Percentiles rank a stretch among this genome's conserved stretches.
phyloP scores from a whole-genome alignment of 208 protist genomes.

The Trypanosoma theileri region DNA sequence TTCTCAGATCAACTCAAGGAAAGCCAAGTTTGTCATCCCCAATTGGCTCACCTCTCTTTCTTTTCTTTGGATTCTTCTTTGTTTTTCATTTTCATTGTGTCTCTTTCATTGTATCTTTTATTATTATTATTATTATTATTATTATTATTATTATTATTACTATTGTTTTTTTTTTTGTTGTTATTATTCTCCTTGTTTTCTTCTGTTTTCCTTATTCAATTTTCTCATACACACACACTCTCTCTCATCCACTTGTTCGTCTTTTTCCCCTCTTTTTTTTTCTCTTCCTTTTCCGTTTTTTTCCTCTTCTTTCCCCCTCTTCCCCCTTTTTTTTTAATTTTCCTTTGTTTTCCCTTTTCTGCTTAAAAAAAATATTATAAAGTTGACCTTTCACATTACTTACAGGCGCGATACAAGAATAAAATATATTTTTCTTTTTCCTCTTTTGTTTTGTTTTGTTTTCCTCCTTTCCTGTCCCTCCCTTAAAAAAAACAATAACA shows the following conservation, averaged over 20 bases:
- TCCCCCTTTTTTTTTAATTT: background rate
- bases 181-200: slow-evolving; percentile 12
- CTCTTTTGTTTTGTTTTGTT: slow-evolving; percentile 4
- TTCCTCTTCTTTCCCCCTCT: background rate
- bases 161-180: slow-evolving; percentile 4
- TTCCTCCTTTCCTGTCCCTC: background rate
- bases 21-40: background rate
- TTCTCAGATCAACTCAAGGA: no score
- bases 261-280: slow-evolving; percentile 2
- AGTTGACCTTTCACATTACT: background rate
- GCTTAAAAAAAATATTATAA: background rate
- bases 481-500: no score
- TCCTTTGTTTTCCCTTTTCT: background rate
- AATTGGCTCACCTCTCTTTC: background rate
- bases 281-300: slow-evolving; percentile 2
- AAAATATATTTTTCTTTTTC: background rate
- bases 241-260: no score
- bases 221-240: no score
- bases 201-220: background rate
- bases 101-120: slow-evolving; percentile 7
- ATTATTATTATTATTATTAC: slow-evolving; percentile 3
- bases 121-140: slow-evolving; percentile 10
- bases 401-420: no score
- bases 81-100: background rate
- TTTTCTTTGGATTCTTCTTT: background rate